These are phyloP conservation scores for Dichotomopilus funicola DNA, from an alignment of 2,329 filamentous ascomycete genomes.

Conservation along the genomic window DNA sequence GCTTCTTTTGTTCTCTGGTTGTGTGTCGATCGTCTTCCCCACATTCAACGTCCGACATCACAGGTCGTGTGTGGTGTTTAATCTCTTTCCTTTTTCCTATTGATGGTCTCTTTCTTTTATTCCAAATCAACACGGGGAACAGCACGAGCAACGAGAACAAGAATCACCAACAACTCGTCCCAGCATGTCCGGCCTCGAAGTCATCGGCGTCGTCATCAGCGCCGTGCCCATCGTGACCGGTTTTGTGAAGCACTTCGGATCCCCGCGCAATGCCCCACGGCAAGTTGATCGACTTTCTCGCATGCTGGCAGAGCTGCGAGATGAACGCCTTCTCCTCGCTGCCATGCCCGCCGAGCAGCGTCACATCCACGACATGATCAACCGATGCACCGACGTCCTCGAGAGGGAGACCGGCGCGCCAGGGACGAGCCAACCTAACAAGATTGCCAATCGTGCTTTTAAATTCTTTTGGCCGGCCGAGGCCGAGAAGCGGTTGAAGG, in stretches of 20 bases:
- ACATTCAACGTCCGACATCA: too few species aligned
- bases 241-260: constrained; percentile 1
- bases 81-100: too few species aligned
- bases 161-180: too few species aligned
- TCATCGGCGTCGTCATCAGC: background rate
- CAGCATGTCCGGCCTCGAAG: constrained; percentile 1
- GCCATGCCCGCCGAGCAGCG: background rate
- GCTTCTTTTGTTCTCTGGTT: too few species aligned
- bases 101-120: too few species aligned
- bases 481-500: background rate
- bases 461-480: constrained; percentile 2
- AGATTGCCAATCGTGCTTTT: background rate
- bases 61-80: too few species aligned
- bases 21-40: too few species aligned
- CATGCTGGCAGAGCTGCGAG: background rate
- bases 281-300: constrained; percentile 1
- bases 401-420: background rate
- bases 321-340: background rate
- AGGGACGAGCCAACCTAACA: background rate
- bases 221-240: background rate
- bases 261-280: constrained; percentile 2
- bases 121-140: too few species aligned
- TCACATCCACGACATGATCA: background rate
- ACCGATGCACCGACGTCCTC: background rate
- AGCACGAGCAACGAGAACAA: too few species aligned